Evolutionary conservation across 176 grass and related monocot species (phyloP), one percentile per base, ranked within the genome.

Genomic region (Pontederia paniculata): DNA sequence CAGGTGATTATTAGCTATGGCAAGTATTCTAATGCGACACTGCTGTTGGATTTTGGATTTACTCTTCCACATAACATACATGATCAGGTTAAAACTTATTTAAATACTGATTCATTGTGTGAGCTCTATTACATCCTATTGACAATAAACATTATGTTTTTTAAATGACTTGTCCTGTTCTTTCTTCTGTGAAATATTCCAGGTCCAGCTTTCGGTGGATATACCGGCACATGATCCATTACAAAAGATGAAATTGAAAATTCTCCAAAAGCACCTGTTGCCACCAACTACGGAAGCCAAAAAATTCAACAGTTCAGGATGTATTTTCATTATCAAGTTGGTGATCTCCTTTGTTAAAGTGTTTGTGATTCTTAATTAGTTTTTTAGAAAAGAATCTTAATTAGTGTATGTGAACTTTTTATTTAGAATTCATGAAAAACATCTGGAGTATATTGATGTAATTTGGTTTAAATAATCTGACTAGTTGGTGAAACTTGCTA

Each of bases 1-100:
- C 72, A 95, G 89, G 81, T 95, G 54, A 77, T 82, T 81, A 85
- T 85, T 69, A 88, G 84, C 75, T 85, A 89, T 10, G 81, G 84
- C 16, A 95, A 77, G 71, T 80, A 77, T 57, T 83, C 84, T 17
- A 95, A 95, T 80, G 75, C 78, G 55, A 77, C 43, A 10, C 67
- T 89, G 46, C 56, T 81, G 20, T 69, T 85, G 69, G 75, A 85
- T 70, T 95, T 89, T 55, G 89, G 89, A 31, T 95, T 89, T 77
- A 95, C 81, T 74, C 65, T 89, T 80, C 61, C 75, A 12, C 46
- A 74, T 44, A 95, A 95, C 60, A 51, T 48, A 71, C 77, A 88
- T 77, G 89, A 86, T 66, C 70, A 95, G 89, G 89, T 95, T 76
- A 70, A 45, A 49, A 46, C 60, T 22, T 56, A 6, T 37, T 5